Evolutionary conservation across 148 eudicot genomes (phyloP), one percentile per base, ranked within the genome.

Genomic region (Cornus kousa): DNA sequence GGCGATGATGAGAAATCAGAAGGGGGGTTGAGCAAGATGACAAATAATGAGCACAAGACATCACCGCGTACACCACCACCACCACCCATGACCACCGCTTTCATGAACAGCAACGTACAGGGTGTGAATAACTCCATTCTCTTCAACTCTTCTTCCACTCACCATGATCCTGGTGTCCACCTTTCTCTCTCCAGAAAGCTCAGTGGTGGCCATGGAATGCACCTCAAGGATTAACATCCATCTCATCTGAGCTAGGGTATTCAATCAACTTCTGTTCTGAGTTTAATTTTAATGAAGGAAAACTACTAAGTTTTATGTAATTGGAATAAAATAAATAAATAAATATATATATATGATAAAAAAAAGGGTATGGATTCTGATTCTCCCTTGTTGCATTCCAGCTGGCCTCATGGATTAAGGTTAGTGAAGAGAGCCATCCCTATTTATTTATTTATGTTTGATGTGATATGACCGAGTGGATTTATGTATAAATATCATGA

Each of bases 71-170:
- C 37, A 57, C 13, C 66, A 17, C 3, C 72, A 22, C 46, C 55
- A 8, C 83, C 87, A 0, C 75, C 59, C 7, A 83, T 82, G 88
- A 76, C 70, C 68, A 76, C 70, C 68, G 80, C 85, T 31, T 85
- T 66, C 77, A 57, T 87, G 80, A 91, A 91, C 78, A 89, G 89
- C 86, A 89, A 91, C 48, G 93, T 91, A 23, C 95, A 91, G 78
- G 87, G 90, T 53, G 77, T 87, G 16, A 90, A 87, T 75, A 84
- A 85, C 74, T 90, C 90, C 39, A 80, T 90, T 28, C n/a, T 90
- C n/a, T 78, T 48, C 73, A 87, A 90, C 53, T 59, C 57, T 43
- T 74, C 69, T 65, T 77, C 59, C 40, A 70, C 86, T 53, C 87
- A 89, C 74, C 81, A 87, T 53, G 90, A 90, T 79, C 91, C 92